Conservation (phyloP, 768 basidiomycete species). For the Boletus barrowsii region DNA sequence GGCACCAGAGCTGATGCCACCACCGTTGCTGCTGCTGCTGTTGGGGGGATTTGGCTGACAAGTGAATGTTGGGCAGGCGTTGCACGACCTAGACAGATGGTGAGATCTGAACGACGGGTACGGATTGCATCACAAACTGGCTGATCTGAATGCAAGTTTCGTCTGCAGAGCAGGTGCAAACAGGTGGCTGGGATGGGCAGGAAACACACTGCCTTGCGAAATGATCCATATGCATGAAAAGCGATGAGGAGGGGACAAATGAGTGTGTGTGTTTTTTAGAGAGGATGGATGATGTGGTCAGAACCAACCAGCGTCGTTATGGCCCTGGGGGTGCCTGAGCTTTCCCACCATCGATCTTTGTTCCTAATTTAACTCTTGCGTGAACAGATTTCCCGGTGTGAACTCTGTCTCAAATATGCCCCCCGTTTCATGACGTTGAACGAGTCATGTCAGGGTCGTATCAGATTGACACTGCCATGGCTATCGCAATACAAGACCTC, state of each 20-base stretch:
- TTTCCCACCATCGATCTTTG: slow-evolving; percentile 4
- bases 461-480: neutral
- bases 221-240: slow-evolving; percentile 35
- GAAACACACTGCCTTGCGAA: slow-evolving; percentile 46
- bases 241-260: slow-evolving; percentile 26
- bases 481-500: slow-evolving; percentile 44
- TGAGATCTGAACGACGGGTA: slow-evolving; percentile 4
- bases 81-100: slow-evolving; percentile 48
- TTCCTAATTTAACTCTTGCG: too few relatives aligned
- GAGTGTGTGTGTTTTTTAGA: slow-evolving; percentile 32
- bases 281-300: slow-evolving; percentile 15
- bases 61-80: slow-evolving; percentile 47
- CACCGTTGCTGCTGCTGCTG: slow-evolving; percentile 25
- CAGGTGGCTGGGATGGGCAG: slow-evolving; percentile 45
- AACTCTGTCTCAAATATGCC: neutral
- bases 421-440: neutral
- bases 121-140: slow-evolving; percentile 40
- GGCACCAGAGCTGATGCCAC: slow-evolving; percentile 62
- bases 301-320: slow-evolving; percentile 14
- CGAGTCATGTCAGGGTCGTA: neutral
- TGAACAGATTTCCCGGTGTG: neutral
- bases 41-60: slow-evolving; percentile 42
- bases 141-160: slow-evolving; percentile 60
- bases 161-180: slow-evolving; percentile 53
- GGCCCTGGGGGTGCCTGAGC: neutral